Base-by-base conservation (phyloP, 306 rosid species). In the Ziziphus jujuba region DNA sequence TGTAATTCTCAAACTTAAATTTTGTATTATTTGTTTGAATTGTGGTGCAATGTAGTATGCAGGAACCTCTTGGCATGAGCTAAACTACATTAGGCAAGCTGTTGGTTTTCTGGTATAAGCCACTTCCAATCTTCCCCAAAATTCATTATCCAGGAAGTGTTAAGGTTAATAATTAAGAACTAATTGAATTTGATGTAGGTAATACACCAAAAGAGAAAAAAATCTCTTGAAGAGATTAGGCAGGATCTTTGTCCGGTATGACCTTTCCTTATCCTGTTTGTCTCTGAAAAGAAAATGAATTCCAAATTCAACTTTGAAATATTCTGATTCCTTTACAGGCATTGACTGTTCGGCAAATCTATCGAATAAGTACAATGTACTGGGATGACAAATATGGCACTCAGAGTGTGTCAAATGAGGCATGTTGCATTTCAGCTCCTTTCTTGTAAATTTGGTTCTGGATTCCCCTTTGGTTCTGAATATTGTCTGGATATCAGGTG, bases 341-440 rank as follows among this genome's bases (percentile, higher is more conserved):
- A 34, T 79, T 93, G 82, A 93, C 99, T 17, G 89, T 93, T 71
- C 87, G 99, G 77, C 99, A 93, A 87, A 90, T 93, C 62, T 90
- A 93, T 74, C 99, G 97, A 21, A 90, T 93, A 67, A 93, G 97
- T 85, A 93, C 99, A 0, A 88, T 93, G 99, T 93, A 88, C 82
- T 93, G 99, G 97, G 99, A 93, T 87, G 99, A 93, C 91, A 93
- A 93, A 80, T 88, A 93, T 49, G 96, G 97, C 79, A 90, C 99
- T 55, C 99, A 87, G 80, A 93, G 97, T 56, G 99, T 93, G 55
- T 93, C 99, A 71, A 93, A 88, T 34, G 97, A 93, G 99, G 97
- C 84, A 90, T 69, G 99, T 82, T 67, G 48, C 79, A 66, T 63
- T 52, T 73, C 22, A 51, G 40, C 69, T 87, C n/a, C 34, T 25